Conservation (phyloP, 805 yeast species). For the Nakazawaea molendinolei region DNA sequence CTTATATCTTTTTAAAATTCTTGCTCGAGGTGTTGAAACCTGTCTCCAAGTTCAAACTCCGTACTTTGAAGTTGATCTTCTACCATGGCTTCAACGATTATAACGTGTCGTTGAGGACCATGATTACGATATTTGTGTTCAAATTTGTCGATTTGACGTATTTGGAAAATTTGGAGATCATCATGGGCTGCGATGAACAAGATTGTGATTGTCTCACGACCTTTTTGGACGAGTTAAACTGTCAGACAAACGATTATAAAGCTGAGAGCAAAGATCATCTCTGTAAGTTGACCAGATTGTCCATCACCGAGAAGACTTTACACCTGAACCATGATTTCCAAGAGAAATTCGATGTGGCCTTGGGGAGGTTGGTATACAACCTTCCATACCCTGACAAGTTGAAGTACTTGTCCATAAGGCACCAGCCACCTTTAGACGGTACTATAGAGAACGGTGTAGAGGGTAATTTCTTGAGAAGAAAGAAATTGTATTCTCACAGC, state of each 20-base stretch:
- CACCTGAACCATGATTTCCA: conserved; percentile 37
- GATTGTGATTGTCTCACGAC: conserved; percentile 39
- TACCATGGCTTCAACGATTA: conserved; percentile 40
- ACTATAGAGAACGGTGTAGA: conserved; percentile 59
- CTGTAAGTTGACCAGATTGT: conserved; percentile 28
- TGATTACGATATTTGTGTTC: conserved; percentile 24
- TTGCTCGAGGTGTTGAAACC: conserved; percentile 17
- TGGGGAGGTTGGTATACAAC: conserved; percentile 33
- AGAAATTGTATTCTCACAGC: conserved; percentile 39
- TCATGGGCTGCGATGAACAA: conserved; percentile 45
- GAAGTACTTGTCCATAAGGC: conserved; percentile 43
- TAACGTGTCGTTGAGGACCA: conserved; percentile 26
- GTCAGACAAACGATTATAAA: conserved; percentile 23
- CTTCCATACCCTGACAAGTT: conserved; percentile 28
- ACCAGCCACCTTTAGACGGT: conserved; percentile 53
- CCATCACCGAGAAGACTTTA: conserved; percentile 27
- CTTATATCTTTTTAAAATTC: conserved; percentile 27
- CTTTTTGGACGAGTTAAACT: conserved; percentile 28
- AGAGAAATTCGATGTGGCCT: conserved; percentile 47
- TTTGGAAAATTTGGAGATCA: conserved; percentile 40
- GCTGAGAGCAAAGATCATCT: conserved; percentile 16
- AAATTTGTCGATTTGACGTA: conserved; percentile 22
- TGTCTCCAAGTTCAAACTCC: conserved; percentile 18
- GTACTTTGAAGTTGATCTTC: conserved; percentile 32
- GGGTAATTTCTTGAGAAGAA: conserved; percentile 62